Conservation (phyloP, 805 yeast species). For the Lachancea kluyveri region DNA sequence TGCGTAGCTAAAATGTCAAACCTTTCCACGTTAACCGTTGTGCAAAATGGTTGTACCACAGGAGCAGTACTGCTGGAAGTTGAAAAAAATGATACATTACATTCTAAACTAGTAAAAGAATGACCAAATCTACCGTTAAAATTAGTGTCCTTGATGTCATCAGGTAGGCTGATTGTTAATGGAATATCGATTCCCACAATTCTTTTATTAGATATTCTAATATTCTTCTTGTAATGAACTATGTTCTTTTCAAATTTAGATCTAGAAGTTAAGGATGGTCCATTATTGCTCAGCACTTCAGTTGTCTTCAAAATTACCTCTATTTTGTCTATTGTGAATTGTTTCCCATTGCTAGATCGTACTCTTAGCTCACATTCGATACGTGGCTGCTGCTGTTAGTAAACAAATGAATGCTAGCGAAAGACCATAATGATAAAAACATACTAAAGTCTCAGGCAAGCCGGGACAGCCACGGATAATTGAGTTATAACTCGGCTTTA, state of each 20-base stretch:
- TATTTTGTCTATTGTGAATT: slow-evolving; percentile 43
- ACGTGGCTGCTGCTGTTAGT: slow-evolving; percentile 38
- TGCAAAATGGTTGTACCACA: slow-evolving; percentile 14
- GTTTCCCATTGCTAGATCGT: slow-evolving; percentile 43
- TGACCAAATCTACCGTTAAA: slow-evolving; percentile 41
- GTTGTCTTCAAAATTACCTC: slow-evolving; percentile 43
- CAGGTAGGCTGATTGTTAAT: slow-evolving; percentile 48
- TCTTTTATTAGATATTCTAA: slow-evolving; percentile 35
- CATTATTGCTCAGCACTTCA: slow-evolving; percentile 38
- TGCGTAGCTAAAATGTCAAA: slow-evolving; percentile 54
- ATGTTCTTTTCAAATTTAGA: slow-evolving; percentile 22
- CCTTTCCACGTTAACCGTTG: slow-evolving; percentile 44
- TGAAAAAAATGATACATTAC: slow-evolving; percentile 17
- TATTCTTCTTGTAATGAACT: slow-evolving; percentile 29
- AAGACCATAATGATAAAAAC: too few relatives aligned
- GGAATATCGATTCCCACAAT: slow-evolving; percentile 56
- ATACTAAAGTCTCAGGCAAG: slow-evolving; percentile 46
- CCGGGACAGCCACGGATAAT: slow-evolving; percentile 65
- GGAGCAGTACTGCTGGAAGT: slow-evolving; percentile 1
- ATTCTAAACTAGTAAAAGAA: slow-evolving; percentile 40
- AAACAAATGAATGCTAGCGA: too few relatives aligned
- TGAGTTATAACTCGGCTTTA: slow-evolving; percentile 48
- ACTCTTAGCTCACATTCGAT: slow-evolving; percentile 51
- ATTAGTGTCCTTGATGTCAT: slow-evolving; percentile 48
- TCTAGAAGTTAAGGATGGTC: slow-evolving; percentile 17